Percentiles rank a stretch among this genome's conserved stretches.
These are phyloP conservation scores for Mucor indicus DNA, from an alignment of 371 early-diverging fungal species.

Conservation along the genomic window DNA sequence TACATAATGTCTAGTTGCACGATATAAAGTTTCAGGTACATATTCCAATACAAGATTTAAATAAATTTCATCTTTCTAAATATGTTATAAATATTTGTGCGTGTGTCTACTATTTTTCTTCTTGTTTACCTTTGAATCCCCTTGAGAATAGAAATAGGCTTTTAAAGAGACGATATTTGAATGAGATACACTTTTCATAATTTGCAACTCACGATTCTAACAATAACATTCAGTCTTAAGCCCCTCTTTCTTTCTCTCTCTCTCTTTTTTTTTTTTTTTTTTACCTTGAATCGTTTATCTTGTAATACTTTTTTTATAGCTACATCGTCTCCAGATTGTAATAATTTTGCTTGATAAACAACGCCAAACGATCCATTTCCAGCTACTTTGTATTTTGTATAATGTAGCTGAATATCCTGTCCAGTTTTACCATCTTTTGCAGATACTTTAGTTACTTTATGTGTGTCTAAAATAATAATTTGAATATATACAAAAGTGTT, in stretches of 20 bases:
- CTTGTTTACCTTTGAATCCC: constrained; percentile 35
- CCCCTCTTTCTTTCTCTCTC: too few relatives aligned
- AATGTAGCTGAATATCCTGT: constrained; percentile 80
- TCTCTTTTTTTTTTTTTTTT: not conserved
- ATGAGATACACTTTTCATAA: constrained; percentile 79
- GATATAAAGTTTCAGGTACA: constrained; percentile 85
- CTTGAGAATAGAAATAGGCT: constrained; percentile 77
- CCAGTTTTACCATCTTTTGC: constrained; percentile 88
- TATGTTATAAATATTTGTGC: not conserved
- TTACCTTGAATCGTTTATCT: constrained; percentile 94
- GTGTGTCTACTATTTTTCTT: not conserved
- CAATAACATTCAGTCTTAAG: too few relatives aligned
- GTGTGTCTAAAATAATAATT: too few relatives aligned
- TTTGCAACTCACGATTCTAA: constrained; percentile 85
- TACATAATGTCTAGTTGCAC: constrained; percentile 74
- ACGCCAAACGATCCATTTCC: constrained; percentile 98
- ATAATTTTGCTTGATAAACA: constrained; percentile 90
- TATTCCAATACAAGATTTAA: constrained; percentile 83
- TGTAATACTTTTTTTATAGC: constrained; percentile 97
- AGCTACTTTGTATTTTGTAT: constrained; percentile 86
- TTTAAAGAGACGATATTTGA: constrained; percentile 74
- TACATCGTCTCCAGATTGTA: constrained; percentile 74
- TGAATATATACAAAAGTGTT: too few relatives aligned
- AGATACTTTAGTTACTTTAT: constrained; percentile 23
- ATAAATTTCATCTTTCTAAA: constrained; percentile 72